phyloP scores from a whole-genome alignment of 2,329 filamentous ascomycete genomes.

The Metarhizium guizhouense region DNA sequence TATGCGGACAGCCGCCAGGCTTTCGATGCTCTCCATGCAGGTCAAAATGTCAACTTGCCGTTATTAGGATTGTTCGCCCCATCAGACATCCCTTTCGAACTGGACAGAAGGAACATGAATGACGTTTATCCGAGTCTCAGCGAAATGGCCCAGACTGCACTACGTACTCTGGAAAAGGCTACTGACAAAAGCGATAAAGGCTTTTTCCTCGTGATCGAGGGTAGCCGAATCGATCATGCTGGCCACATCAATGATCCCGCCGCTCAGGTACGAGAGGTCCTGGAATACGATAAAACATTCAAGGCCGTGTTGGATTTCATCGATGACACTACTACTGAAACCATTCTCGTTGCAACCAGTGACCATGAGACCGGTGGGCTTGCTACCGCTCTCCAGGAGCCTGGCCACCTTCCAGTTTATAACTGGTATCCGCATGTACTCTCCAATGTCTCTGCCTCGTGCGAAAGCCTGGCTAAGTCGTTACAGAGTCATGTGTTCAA shows the following conservation, averaged over 20 bases:
- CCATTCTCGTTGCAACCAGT: conserved; percentile 79
- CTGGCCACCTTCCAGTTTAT: conserved; percentile 45
- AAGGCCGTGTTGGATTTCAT: conserved; percentile 77
- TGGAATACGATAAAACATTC: conserved; percentile 91
- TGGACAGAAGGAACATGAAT: conserved; percentile 73
- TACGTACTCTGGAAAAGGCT: conserved; percentile 70
- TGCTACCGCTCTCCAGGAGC: conserved; percentile 62
- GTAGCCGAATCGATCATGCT: conserved; percentile 90
- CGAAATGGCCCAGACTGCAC: conserved; percentile 81
- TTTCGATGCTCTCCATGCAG: conserved; percentile 66
- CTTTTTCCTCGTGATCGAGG: conserved; percentile 98
- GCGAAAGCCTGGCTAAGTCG: conserved; percentile 58
- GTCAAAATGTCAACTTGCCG: conserved; percentile 63
- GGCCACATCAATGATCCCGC: conserved; percentile 79
- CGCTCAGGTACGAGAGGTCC: conserved; percentile 79
- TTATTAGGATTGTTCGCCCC: conserved; percentile 78
- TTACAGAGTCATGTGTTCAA: conserved; percentile 51
- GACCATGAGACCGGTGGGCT: conserved; percentile 96
- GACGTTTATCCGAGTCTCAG: conserved; percentile 80
- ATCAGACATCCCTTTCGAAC: conserved; percentile 82
- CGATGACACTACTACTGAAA: conserved; percentile 60
- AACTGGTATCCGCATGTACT: conserved; percentile 78
- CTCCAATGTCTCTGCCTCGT: conserved; percentile 65
- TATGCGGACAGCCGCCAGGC: conserved; percentile 64
- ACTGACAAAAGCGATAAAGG: conserved; percentile 80